Percentiles rank a stretch among this genome's conserved stretches.
Conservation (phyloP, 2,329 filamentous ascomycete genomes). For the Cryphonectria nitschkei region DNA sequence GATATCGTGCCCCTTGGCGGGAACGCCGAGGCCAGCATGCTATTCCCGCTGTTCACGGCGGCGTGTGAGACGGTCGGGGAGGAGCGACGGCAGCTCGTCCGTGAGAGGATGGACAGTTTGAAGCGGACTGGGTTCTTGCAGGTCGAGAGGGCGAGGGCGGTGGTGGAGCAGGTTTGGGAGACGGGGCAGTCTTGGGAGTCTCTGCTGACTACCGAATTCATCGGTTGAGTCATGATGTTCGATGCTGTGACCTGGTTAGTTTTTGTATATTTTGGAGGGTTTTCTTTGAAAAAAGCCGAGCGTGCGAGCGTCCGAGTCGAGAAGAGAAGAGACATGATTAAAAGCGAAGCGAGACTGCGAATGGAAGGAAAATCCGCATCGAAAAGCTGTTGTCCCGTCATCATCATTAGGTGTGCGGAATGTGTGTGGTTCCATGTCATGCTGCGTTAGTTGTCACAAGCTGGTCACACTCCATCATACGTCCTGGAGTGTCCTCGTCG, state of each 20-base stretch:
- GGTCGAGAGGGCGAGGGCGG: constrained; percentile 60
- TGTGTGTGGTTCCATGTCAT: not conserved
- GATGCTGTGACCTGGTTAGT: not conserved
- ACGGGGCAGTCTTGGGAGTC: constrained; percentile 71
- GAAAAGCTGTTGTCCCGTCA: not conserved
- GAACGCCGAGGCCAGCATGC: constrained; percentile 72
- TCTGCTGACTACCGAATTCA: constrained; percentile 68
- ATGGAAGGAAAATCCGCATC: not conserved
- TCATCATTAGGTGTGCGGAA: not conserved
- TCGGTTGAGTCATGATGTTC: constrained; percentile 52
- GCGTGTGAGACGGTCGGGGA: constrained; percentile 71
- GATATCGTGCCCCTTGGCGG: constrained; percentile 66
- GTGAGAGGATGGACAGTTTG: constrained; percentile 67
- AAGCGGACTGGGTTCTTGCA: constrained; percentile 79
- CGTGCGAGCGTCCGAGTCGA: not conserved
- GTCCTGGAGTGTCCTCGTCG: not conserved
- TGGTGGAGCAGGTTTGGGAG: constrained; percentile 73
- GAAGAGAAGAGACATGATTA: not conserved
- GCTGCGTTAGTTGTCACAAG: not conserved
- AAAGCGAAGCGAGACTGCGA: not conserved
- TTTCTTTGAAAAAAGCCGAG: not conserved
- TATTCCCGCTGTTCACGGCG: constrained; percentile 84
- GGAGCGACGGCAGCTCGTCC: constrained; percentile 60
- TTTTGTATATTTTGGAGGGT: not conserved
- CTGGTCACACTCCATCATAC: not conserved